Evolutionary conservation across 2,329 filamentous ascomycete genomes (phyloP), one percentile per base, ranked within the genome.

Genomic region (Fonsecaea pedrosoi): DNA sequence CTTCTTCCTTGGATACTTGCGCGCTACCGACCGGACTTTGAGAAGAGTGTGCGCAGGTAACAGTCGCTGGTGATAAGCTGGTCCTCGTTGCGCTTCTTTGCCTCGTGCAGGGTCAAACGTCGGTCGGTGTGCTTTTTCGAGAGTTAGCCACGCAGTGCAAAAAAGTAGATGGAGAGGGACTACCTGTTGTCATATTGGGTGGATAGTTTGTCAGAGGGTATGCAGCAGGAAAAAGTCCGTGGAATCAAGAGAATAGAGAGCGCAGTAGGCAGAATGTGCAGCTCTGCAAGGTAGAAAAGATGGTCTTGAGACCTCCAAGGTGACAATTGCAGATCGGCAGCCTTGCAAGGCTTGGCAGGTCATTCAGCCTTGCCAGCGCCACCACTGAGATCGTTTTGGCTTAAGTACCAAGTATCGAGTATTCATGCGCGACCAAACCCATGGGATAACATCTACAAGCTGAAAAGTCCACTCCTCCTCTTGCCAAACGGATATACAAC

Each of bases 51-150:
- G 91, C 37, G 95, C 95, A 38, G 95, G 94, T 13, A 97, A 89
- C 15, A 98, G 90, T 74, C 95, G 91, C 80, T 98, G 94, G 78
- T 99, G 95, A 83, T 97, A 98, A 74, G 93, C 94, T 58, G 92
- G 92, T 56, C 95, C 95, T 75, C 93, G 90, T 67, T 93, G 90
- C 75, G 94, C 92, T 81, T 99, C 95, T 84, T 97, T 97, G 78
- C 95, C 95, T 77, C 90, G 89, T 50, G 94, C 94, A 71, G 95
- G 95, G 78, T 99, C 95, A 77, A 99, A 99, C 0, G 95, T 99
- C 64, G 95, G 95, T 82, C 95, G 91, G 77, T 89, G 88, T 65
- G 88, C 88, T 80, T 0, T 77, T 81, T 1, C 79, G 75, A 71
- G 81, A 84, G 1, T 80, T 71, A 73, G 84, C 5, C 81, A 5